Base-by-base conservation (phyloP, 805 yeast species). In the Pichia deserticola region DNA sequence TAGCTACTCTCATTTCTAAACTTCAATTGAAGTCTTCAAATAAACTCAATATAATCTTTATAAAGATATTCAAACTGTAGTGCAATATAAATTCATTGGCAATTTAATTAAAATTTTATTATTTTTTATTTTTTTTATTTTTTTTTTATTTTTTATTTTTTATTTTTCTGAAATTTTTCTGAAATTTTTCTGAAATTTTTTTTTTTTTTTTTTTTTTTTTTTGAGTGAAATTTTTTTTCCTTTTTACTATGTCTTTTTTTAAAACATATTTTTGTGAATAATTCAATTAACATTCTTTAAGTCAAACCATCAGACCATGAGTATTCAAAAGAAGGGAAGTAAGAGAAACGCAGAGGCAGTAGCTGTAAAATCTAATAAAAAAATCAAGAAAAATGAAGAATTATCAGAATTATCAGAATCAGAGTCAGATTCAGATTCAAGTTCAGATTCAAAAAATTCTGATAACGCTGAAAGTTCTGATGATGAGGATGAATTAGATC, bases 1-100 rank as follows among this genome's bases (percentile, higher is more conserved):
- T 74, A 5, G 95, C 96, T 13, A 89, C 59, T 43, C 49, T 59
- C 56, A 64, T 55, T 30, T 7, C 25, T 20, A 13, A 8, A 2
- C 25, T 29, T 25, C 13, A 7, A 29, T 10, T 13, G 28, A 4
- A 42, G 12, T 27, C 34, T 35, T 29, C 32, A 30, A 30, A 30
- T 30, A 20, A 20, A 2, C 3, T 20, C 3, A 20, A 20, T 20
- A 20, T 20, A 20, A 20, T 20, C 20, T 20, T 3, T 3, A 20
- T 20, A 20, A 20, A 20, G 20, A 20, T 20, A 20, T 20, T 30
- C 32, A 30, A 30, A 7, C 32, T 1, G 32, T 30, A 30, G 32
- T 30, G 7, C 7, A 30, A 7, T 9, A 30, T 7, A 9, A 30
- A 30, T 7, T 7, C 32, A 9, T 4, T 7, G 9, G 2, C 32